Evolutionary conservation across 306 rosid genomes (phyloP).

Genomic region (Medicago ruthenica): DNA sequence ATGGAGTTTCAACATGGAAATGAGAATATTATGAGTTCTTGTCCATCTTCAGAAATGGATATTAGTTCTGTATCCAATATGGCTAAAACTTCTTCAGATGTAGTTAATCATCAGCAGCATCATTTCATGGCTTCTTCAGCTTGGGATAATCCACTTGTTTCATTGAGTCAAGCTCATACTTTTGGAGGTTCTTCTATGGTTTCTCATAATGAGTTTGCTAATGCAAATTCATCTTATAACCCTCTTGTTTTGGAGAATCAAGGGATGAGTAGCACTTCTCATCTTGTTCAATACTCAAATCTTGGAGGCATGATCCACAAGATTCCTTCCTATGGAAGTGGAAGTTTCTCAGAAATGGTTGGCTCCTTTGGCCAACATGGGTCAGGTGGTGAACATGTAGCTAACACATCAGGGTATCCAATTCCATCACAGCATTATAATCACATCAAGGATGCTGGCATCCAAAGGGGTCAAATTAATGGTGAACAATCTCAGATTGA

Average conservation of each 20-base stretch:
- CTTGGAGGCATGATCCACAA: slow-evolving; percentile 68
- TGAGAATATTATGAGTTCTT: slow-evolving; percentile 50
- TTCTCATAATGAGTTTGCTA: slow-evolving; percentile 66
- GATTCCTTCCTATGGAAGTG: slow-evolving; percentile 75
- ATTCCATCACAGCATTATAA: slow-evolving; percentile 57
- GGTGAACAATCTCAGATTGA: slow-evolving; percentile 64
- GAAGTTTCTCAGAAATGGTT: slow-evolving; percentile 76
- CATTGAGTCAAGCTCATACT: slow-evolving; percentile 72
- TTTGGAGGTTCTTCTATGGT: slow-evolving; percentile 76
- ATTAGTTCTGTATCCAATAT: slow-evolving; percentile 60
- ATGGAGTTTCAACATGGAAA: slow-evolving; percentile 72
- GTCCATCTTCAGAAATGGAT: slow-evolving; percentile 54
- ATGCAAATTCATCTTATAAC: slow-evolving; percentile 55
- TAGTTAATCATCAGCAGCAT: slow-evolving; percentile 27
- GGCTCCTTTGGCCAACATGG: slow-evolving; percentile 66
- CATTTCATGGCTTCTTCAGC: slow-evolving; percentile 75
- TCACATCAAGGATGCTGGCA: slow-evolving; percentile 54
- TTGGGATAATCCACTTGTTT: slow-evolving; percentile 88
- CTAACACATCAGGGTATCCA: slow-evolving; percentile 51
- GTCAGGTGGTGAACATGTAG: slow-evolving; percentile 52
- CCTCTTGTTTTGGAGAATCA: slow-evolving; percentile 66
- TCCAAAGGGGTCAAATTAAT: slow-evolving; percentile 50
- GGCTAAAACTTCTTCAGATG: slow-evolving; percentile 68
- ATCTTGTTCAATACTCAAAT: slow-evolving; percentile 76
- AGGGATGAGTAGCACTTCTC: slow-evolving; percentile 67